These are phyloP conservation scores for Pseudopyrenochaeta lycopersici DNA, from an alignment of 2,329 filamentous ascomycete species.

Conservation along the genomic window DNA sequence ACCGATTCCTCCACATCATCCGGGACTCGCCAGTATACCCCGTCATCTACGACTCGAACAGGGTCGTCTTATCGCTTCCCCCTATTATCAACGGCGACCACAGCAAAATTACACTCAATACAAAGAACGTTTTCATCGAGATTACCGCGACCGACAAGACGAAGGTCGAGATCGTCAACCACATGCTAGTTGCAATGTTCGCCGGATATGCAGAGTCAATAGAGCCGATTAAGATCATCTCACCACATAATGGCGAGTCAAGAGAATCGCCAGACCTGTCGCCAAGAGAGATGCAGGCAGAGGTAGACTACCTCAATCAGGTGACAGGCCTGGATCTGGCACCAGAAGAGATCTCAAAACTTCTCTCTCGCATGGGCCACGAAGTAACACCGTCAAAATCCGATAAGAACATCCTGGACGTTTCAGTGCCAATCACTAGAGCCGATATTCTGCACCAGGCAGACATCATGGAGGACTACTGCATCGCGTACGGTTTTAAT, in stretches of 20 bases:
- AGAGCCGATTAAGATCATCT: slow-evolving; percentile 91
- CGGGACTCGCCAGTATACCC: slow-evolving; percentile 93
- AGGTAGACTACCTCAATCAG: slow-evolving; percentile 91
- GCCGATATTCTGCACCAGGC: slow-evolving; percentile 96
- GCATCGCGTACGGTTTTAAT: slow-evolving; percentile 98
- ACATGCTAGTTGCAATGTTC: slow-evolving; percentile 98
- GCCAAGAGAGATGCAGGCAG: slow-evolving; percentile 80
- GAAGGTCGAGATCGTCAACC: slow-evolving; percentile 93
- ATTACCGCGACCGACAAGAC: slow-evolving; percentile 96
- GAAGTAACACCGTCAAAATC: slow-evolving; percentile 77
- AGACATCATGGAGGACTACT: slow-evolving; percentile 98
- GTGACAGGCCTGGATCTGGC: slow-evolving; percentile 85
- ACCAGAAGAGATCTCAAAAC: slow-evolving; percentile 76
- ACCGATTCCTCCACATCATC: slow-evolving; percentile 92
- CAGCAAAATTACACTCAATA: slow-evolving; percentile 93
- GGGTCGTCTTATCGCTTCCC: slow-evolving; percentile 88
- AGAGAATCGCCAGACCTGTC: slow-evolving; percentile 82
- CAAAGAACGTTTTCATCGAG: slow-evolving; percentile 95
- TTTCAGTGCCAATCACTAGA: slow-evolving; percentile 85
- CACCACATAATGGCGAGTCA: slow-evolving; percentile 86
- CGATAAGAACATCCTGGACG: slow-evolving; percentile 74
- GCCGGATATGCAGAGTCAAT: slow-evolving; percentile 92
- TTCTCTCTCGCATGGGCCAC: slow-evolving; percentile 90
- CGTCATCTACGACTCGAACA: slow-evolving; percentile 90
- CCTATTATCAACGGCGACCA: slow-evolving; percentile 98